A percentile compares a stretch with the other conserved stretches of the same genome.
These are phyloP conservation scores for Teunomyces tritomae DNA, from an alignment of 805 yeast genomes.

Conservation along the genomic window DNA sequence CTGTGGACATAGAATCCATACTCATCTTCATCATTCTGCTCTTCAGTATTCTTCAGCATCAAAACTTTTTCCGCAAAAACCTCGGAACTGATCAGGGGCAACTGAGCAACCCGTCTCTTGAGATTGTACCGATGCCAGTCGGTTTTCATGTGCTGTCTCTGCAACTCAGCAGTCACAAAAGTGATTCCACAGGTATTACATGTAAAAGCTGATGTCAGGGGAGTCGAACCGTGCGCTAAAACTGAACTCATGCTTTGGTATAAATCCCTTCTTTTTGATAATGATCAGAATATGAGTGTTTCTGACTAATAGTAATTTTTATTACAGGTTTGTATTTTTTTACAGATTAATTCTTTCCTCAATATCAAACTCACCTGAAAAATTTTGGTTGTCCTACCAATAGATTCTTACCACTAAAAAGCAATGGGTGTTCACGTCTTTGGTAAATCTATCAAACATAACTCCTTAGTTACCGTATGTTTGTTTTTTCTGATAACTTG, in stretches of 20 bases:
- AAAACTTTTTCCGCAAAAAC: conserved; percentile 65
- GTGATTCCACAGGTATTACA: conserved; percentile 88
- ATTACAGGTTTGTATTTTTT: neutral
- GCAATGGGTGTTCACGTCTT: conserved; percentile 44
- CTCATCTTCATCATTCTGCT: conserved; percentile 44
- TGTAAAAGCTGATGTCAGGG: conserved; percentile 42
- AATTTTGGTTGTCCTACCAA: neutral
- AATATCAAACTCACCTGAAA: neutral
- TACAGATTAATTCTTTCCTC: neutral
- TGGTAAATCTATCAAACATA: conserved; percentile 44
- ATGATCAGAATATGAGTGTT: neutral
- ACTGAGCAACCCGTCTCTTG: conserved; percentile 82
- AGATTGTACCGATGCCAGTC: conserved; percentile 98
- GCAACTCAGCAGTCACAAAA: conserved; percentile 79
- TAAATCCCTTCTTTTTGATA: too few relatives aligned
- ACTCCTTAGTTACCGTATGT: conserved; percentile 36
- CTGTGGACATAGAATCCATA: conserved; percentile 47
- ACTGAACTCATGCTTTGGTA: conserved; percentile 7
- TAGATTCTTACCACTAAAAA: too few relatives aligned
- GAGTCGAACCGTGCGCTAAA: conserved; percentile 27
- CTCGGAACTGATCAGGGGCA: conserved; percentile 45
- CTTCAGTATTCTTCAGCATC: conserved; percentile 9
- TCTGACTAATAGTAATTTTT: neutral
- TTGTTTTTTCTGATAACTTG: neutral
- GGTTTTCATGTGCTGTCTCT: conserved; percentile 91